Percentiles rank a stretch among this genome's conserved stretches.
phyloP scores from a whole-genome alignment of 2,329 filamentous ascomycete genomes.

The Diaporthe ilicicola region DNA sequence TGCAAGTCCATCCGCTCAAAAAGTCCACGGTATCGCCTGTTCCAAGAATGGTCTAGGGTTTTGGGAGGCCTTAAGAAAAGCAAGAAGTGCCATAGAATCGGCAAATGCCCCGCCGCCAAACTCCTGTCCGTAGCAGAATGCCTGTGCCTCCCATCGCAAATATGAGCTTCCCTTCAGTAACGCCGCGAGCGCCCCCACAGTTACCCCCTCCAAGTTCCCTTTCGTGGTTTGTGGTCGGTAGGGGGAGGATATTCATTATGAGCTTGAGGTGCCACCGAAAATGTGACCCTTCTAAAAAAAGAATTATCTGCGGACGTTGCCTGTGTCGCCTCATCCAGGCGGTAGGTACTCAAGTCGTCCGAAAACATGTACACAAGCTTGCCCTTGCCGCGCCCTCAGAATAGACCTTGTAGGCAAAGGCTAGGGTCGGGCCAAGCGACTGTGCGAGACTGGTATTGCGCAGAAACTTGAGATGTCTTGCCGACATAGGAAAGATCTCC shows the following conservation, averaged over 20 bases:
- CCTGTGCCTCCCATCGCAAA: background rate
- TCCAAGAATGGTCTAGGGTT: background rate
- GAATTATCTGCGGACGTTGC: background rate
- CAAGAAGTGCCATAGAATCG: background rate
- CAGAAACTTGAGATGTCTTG: too few species aligned
- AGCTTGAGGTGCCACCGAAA: background rate
- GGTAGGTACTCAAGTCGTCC: background rate
- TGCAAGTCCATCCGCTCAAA: background rate
- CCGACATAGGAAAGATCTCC: background rate
- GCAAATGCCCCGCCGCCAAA: background rate
- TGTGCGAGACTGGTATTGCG: background rate
- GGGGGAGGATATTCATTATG: background rate
- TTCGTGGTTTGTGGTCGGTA: background rate
- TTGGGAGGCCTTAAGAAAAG: background rate
- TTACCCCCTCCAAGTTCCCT: background rate
- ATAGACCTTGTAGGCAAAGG: background rate
- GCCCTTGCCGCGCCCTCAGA: background rate
- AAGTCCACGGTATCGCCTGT: background rate
- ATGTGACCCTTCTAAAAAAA: background rate
- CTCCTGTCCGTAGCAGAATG: conserved; percentile 12
- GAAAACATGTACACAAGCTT: background rate
- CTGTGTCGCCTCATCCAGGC: background rate
- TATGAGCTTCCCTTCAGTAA: background rate
- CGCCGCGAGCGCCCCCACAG: background rate
- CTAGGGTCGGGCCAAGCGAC: background rate